Evolutionary conservation across 2,329 filamentous ascomycete species (phyloP), one percentile per base, ranked within the genome.

Genomic region (Microdochium bolleyi): DNA sequence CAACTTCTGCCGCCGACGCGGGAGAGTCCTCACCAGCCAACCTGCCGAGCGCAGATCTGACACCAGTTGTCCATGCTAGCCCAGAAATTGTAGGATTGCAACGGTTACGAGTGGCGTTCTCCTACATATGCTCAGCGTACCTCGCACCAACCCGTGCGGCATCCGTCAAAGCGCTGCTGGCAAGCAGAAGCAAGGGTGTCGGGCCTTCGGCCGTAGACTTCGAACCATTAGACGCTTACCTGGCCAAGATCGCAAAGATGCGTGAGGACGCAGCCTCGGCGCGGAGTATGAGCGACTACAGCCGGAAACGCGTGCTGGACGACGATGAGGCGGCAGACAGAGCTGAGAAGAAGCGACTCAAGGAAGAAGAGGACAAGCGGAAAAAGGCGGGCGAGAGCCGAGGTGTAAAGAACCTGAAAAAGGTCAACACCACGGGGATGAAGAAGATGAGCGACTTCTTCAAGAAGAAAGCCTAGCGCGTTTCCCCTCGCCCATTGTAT

Each of bases 381-480:
- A 92, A 85, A 70, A 92, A 95, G 72, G 82, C 80, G 2, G 76
- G 74, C 24, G 81, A 89, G 70, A 94, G 88, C 56, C 78, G 84
- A 25, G 92, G 83, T 0, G 83, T 96, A 1, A 85, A 84, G 65
- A 80, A 92, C 49, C 67, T 99, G 63, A 88, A 88, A 67, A 99
- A 97, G 73, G 92, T 92, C 49, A 88, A 97, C 70, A 92, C 87
- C 0, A 82, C 73, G 22, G 94, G 94, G 1, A 99, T 99, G 94
- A 94, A 88, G 79, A 99, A 97, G 75, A 81, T 99, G 80, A 96
- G 89, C 65, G 82, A 85, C 56, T 99, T 99, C 72, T 99, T 99
- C 69, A 83, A 83, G 55, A 95, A 92, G 72, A 81, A 80, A 24
- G 48, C 48, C 5, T 49, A 19, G n/a, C 10, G 24, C 14, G 9